Evolutionary conservation across 2,329 filamentous ascomycete genomes (phyloP), one percentile per base, ranked within the genome.

Genomic region (Verticillium longisporum): DNA sequence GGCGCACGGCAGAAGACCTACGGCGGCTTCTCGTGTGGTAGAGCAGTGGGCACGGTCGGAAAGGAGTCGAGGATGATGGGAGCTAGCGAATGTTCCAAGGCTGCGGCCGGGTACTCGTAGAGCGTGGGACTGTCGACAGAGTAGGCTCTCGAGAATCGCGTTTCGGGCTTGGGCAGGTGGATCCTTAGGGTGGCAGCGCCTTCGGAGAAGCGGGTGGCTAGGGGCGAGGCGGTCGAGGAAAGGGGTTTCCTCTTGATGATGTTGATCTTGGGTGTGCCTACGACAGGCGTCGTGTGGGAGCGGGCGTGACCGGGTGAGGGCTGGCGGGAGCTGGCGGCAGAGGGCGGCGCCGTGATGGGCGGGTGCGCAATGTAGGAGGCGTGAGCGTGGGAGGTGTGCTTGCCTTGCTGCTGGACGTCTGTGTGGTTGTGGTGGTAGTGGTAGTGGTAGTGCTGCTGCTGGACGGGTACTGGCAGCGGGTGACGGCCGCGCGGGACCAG

Each of bases 91-190:
- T 18, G 45, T 18, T 50, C 45, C n/a, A 26, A 18, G 4, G 45
- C 45, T 61, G 60, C 14, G 3, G 63, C 64, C 58, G 80, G 80
- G 67, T 84, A 85, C 68, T 85, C 82, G 79, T 87, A 87, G 57
- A 87, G 73, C 36, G 83, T 86, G 63, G 84, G 84, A 69, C 84
- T 87, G 71, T 87, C 84, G 60, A 85, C 71, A 14, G 83, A 82
- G 66, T 74, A 81, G 36, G 81, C 79, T 63, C 84, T 78, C n/a
- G 78, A 77, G 68, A 83, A 84, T 57, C 83, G 74, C 63, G 80
- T 77, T 56, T 81, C 80, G n/a, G 83, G 80, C 63, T 77, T 76
- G 53, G 77, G 75, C 26, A 82, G 73, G 62, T 78, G 45, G 36
- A 62, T 63, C 62, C 61, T 32, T 64, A 34, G 75, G 31, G 79